Conservation (phyloP, 768 basidiomycete genomes). For the Lentinula raphanica region DNA sequence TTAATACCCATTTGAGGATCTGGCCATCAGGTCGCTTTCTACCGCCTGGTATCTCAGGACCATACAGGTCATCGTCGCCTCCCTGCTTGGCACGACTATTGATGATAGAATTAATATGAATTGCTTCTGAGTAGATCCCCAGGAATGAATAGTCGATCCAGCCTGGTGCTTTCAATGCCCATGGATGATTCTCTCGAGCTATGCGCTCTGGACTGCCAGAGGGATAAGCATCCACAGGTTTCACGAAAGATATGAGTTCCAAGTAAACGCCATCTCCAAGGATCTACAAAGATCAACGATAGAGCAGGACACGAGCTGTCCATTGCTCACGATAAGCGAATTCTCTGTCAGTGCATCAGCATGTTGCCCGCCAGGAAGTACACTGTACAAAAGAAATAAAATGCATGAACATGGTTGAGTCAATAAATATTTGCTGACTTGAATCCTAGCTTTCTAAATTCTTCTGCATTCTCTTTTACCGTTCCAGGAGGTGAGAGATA, state of each 20-base stretch:
- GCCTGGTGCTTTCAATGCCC: constrained; percentile 50
- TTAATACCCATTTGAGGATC: constrained; percentile 55
- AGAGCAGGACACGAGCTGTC: constrained; percentile 10
- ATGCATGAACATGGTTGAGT: not conserved
- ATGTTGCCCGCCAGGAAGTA: constrained; percentile 63
- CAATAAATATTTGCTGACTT: constrained; percentile 33
- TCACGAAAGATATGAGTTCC: constrained; percentile 65
- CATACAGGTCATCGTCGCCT: constrained; percentile 37
- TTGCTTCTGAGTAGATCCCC: constrained; percentile 39
- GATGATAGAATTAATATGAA: constrained; percentile 47
- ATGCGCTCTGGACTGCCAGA: constrained; percentile 39
- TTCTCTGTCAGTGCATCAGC: constrained; percentile 59
- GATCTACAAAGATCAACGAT: constrained; percentile 27
- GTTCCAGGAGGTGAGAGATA: constrained; percentile 65
- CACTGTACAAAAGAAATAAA: constrained; percentile 33
- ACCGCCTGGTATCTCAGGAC: constrained; percentile 44
- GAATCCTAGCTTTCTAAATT: constrained; percentile 62
- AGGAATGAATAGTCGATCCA: constrained; percentile 69
- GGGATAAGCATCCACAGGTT: constrained; percentile 49
- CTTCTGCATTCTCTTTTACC: constrained; percentile 40
- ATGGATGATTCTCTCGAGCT: constrained; percentile 41
- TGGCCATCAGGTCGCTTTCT: constrained; percentile 51
- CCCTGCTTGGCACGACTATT: constrained; percentile 44
- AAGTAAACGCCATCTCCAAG: constrained; percentile 57
- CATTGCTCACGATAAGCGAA: constrained; percentile 46